Evolutionary conservation across 176 grass and related monocot genomes (phyloP).

Genomic region (Elymus sibiricus): DNA sequence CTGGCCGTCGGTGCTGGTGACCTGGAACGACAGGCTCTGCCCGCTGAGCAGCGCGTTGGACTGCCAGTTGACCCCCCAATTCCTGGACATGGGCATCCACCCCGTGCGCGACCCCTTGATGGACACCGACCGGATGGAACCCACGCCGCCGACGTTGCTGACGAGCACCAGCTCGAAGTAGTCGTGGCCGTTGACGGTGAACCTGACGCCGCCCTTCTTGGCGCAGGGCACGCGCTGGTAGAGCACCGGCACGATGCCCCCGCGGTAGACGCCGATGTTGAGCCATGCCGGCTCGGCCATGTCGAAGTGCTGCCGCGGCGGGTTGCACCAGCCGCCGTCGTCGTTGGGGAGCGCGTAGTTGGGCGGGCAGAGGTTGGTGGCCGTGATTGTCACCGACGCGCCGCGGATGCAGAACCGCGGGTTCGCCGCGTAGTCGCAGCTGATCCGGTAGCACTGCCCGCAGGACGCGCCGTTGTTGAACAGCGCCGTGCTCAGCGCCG

Average conservation of each 20-base stretch:
- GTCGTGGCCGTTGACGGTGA: constrained; percentile 66
- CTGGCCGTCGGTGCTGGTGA: constrained; percentile 70
- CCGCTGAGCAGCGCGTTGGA: constrained; percentile 61
- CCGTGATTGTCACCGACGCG: constrained; percentile 61
- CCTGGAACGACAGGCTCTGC: constrained; percentile 72
- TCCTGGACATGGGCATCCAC: constrained; percentile 89
- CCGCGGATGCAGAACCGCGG: constrained; percentile 51
- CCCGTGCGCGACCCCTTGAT: constrained; percentile 63
- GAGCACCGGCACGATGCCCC: constrained; percentile 67
- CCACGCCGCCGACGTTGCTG: constrained; percentile 57
- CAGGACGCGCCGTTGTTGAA: constrained; percentile 42
- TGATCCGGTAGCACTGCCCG: constrained; percentile 72
- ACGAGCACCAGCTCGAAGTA: constrained; percentile 94
- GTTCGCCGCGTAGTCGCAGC: constrained; percentile 41
- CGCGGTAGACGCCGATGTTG: constrained; percentile 77
- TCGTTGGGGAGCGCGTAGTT: constrained; percentile 76
- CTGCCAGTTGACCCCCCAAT: constrained; percentile 97
- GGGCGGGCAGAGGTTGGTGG: constrained; percentile 84
- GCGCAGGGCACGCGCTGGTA: constrained; percentile 61
- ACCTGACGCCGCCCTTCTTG: constrained; percentile 82
- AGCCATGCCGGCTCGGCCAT: constrained; percentile 74
- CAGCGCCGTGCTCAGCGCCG: constrained; percentile 55
- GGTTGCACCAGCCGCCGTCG: constrained; percentile 90
- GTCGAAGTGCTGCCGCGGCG: constrained; percentile 77
- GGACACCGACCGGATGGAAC: constrained; percentile 39